Evolutionary conservation across 2,329 filamentous ascomycete species (phyloP).

Genomic region (Trichoderma pleuroti): DNA sequence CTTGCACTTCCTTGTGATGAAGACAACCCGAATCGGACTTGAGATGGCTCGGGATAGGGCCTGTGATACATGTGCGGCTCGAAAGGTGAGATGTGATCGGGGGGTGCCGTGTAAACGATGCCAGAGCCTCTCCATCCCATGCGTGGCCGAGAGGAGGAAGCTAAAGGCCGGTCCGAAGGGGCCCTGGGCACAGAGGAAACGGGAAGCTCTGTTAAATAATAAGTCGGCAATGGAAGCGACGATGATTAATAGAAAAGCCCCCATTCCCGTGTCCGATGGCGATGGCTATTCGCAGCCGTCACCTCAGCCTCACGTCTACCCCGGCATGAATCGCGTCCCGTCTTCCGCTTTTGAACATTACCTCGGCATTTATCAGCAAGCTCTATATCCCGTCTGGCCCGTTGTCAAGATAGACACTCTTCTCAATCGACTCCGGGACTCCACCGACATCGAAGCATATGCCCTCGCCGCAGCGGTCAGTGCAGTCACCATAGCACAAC

Average conservation of each 20-base stretch:
- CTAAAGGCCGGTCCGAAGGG: constrained; percentile 8
- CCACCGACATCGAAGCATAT: constrained; percentile 6
- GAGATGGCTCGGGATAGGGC: constrained; percentile 9
- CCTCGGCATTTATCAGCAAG: background rate
- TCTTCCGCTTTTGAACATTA: background rate
- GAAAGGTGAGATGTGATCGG: constrained; percentile 12
- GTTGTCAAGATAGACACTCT: background rate
- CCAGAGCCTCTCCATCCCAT: background rate
- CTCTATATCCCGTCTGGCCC: constrained; percentile 8
- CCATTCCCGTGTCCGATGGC: background rate
- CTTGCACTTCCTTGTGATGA: background rate
- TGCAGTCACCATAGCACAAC: constrained; percentile 9
- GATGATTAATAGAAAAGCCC: constrained; percentile 4
- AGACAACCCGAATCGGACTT: background rate
- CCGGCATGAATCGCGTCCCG: background rate
- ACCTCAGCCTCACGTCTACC: background rate
- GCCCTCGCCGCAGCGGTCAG: constrained; percentile 3
- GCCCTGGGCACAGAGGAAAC: constrained; percentile 3
- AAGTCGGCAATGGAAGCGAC: background rate
- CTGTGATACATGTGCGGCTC: constrained; percentile 10
- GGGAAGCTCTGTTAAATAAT: constrained; percentile 2
- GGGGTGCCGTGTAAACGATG: constrained; percentile 8
- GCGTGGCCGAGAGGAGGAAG: constrained; percentile 1
- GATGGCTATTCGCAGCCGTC: background rate
- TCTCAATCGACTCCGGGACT: background rate